Conservation (phyloP, 495 filamentous ascomycete species). For the Sordaria brevicollis region DNA sequence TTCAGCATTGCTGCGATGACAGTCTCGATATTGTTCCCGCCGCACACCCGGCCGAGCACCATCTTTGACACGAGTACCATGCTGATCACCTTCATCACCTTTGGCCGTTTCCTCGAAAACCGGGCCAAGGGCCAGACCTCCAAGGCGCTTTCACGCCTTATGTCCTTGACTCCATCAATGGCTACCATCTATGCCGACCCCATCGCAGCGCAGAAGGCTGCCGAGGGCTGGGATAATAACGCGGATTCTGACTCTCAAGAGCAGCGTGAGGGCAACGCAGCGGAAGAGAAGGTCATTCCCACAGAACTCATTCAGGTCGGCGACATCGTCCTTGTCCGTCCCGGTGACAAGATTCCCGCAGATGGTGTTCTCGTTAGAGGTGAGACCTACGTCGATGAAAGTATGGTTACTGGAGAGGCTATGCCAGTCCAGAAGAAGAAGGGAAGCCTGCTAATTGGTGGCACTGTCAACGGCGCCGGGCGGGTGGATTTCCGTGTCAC, state of each 20-base stretch:
- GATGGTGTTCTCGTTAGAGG: constrained; percentile 81
- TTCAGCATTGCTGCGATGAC: constrained; percentile 87
- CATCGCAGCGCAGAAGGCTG: constrained; percentile 83
- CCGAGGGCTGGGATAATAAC: constrained; percentile 60
- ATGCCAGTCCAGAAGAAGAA: constrained; percentile 84
- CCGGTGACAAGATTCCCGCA: constrained; percentile 93
- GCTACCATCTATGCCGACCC: constrained; percentile 97
- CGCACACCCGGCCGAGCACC: constrained; percentile 69
- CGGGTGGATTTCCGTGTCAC: constrained; percentile 89
- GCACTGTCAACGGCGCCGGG: constrained; percentile 90
- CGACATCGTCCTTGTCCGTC: constrained; percentile 85
- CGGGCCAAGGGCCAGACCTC: constrained; percentile 94
- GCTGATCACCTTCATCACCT: constrained; percentile 92
- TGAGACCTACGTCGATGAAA: constrained; percentile 91
- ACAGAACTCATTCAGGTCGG: constrained; percentile 93
- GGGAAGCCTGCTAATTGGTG: constrained; percentile 75
- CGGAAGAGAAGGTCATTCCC: constrained; percentile 74
- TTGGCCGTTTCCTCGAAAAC: constrained; percentile 91
- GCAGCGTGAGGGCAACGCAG: constrained; percentile 41
- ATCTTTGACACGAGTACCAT: constrained; percentile 98
- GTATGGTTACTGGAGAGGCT: constrained; percentile 97
- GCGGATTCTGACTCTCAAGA: constrained; percentile 32
- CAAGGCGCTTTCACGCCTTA: constrained; percentile 84
- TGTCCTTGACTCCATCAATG: constrained; percentile 94
- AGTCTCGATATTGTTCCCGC: constrained; percentile 57